These are phyloP conservation scores for Cubamyces sp. DNA, from an alignment of 768 basidiomycete species.

Conservation along the genomic window DNA sequence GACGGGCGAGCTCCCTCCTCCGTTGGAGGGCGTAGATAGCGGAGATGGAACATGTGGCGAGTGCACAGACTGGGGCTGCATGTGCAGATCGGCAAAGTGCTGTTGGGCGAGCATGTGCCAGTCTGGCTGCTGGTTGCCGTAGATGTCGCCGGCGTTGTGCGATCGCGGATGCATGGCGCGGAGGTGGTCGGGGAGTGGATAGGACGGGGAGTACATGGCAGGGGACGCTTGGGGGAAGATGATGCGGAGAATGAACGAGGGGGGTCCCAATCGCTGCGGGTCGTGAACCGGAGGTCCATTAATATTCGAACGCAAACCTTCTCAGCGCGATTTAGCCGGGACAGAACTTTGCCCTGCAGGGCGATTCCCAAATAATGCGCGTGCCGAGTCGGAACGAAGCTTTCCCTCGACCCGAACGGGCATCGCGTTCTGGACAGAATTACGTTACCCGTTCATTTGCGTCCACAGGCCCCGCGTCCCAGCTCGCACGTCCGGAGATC, in stretches of 20 bases:
- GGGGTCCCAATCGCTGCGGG: slow-evolving; percentile 17
- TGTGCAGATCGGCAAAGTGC: slow-evolving; percentile 20
- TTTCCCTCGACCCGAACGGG: slow-evolving; percentile 1
- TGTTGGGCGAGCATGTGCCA: slow-evolving; percentile 17
- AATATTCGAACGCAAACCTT: slow-evolving; percentile 14
- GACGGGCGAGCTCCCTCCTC: slow-evolving; percentile 17
- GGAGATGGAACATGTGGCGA: slow-evolving; percentile 25
- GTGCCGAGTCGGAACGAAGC: slow-evolving; percentile 15
- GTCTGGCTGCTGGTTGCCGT: slow-evolving; percentile 5
- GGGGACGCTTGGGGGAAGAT: slow-evolving; percentile 22
- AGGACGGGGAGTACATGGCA: slow-evolving; percentile 20
- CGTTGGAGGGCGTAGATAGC: slow-evolving; percentile 20
- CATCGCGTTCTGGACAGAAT: background rate
- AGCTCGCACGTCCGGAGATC: slow-evolving; percentile 1
- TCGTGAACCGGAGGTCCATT: slow-evolving; percentile 23
- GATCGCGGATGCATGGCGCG: slow-evolving; percentile 19
- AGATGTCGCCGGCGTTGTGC: slow-evolving; percentile 11
- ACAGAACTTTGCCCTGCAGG: slow-evolving; percentile 16
- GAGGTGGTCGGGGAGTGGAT: slow-evolving; percentile 15
- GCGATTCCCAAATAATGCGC: slow-evolving; percentile 2
- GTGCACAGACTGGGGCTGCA: slow-evolving; percentile 6
- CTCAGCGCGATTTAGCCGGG: slow-evolving; percentile 17
- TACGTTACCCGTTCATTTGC: slow-evolving; percentile 6
- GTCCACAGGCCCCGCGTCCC: slow-evolving; percentile 1
- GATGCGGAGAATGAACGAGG: slow-evolving; percentile 25